These are phyloP conservation scores for Leccinum cinnamomeum DNA, from an alignment of 1,284 basidiomycete genomes.

Conservation along the genomic window DNA sequence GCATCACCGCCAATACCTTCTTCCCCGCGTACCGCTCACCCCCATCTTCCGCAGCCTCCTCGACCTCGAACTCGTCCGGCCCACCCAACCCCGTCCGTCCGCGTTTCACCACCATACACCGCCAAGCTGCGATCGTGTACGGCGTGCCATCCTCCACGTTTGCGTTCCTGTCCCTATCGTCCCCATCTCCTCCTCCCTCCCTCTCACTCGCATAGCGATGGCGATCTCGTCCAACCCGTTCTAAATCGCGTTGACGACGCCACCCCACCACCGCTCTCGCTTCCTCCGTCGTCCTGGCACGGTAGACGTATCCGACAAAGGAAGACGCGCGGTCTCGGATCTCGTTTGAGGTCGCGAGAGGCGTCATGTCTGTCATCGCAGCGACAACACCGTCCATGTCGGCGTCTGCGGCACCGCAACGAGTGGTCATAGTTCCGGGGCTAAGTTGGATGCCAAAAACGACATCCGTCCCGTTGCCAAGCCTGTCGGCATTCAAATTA, in stretches of 20 bases:
- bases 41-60: conserved; percentile 63
- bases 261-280: conserved; percentile 38
- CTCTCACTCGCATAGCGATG: not conserved
- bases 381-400: not conserved
- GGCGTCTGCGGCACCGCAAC: not conserved
- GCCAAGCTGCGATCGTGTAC: conserved; percentile 73
- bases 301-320: conserved; percentile 63
- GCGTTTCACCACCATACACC: conserved; percentile 69
- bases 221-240: not conserved
- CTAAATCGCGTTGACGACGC: not conserved
- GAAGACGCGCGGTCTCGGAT: conserved; percentile 69
- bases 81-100: conserved; percentile 66
- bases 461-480: not conserved
- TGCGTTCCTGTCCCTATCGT: not conserved
- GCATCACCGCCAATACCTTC: conserved; percentile 68
- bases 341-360: conserved; percentile 63
- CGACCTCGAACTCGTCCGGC: conserved; percentile 70
- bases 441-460: not conserved
- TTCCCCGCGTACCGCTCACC: conserved; percentile 70
- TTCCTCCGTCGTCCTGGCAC: conserved; percentile 47
- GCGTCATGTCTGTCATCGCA: not conserved
- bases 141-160: conserved; percentile 27
- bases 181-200: not conserved
- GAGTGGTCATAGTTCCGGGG: not conserved
- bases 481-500: not conserved